Conservation (phyloP, 177 flowering plant species). For the Vitis hybrid region DNA sequence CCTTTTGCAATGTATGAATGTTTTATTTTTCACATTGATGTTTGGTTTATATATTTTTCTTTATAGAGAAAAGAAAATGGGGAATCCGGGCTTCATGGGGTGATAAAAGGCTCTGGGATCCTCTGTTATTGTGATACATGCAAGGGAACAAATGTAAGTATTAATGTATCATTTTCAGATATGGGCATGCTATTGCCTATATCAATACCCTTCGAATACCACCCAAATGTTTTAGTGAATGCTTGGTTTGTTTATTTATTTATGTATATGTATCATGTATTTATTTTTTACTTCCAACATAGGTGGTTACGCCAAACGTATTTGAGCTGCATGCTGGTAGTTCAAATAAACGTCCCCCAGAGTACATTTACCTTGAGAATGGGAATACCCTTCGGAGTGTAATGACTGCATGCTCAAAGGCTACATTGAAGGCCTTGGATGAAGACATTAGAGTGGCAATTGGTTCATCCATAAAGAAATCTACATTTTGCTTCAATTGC, state of each 20-base stretch:
- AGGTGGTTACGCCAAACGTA: constrained; percentile 63
- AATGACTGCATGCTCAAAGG: constrained; percentile 51
- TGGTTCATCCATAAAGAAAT: constrained; percentile 19
- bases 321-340: constrained; percentile 90
- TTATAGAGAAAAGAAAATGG: constrained; percentile 28
- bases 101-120: constrained; percentile 44
- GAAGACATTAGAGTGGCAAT: constrained; percentile 35
- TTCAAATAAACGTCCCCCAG: constrained; percentile 66
- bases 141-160: constrained; percentile 42
- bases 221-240: too few relatives aligned
- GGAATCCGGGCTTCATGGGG: constrained; percentile 39
- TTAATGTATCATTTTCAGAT: not conserved
- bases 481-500: constrained; percentile 37
- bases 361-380: constrained; percentile 72
- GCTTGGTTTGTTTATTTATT: too few relatives aligned
- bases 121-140: constrained; percentile 48
- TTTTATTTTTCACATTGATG: not conserved
- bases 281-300: not conserved
- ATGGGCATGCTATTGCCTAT: not conserved
- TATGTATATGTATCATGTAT: not conserved
- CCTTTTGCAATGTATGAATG: not conserved
- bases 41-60: not conserved
- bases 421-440: constrained; percentile 43
- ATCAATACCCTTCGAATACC: too few relatives aligned
- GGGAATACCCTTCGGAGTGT: constrained; percentile 70